Percentiles rank a stretch among this genome's conserved stretches.
Conservation (phyloP, 2,329 filamentous ascomycete genomes). For the Apiospora sp. region DNA sequence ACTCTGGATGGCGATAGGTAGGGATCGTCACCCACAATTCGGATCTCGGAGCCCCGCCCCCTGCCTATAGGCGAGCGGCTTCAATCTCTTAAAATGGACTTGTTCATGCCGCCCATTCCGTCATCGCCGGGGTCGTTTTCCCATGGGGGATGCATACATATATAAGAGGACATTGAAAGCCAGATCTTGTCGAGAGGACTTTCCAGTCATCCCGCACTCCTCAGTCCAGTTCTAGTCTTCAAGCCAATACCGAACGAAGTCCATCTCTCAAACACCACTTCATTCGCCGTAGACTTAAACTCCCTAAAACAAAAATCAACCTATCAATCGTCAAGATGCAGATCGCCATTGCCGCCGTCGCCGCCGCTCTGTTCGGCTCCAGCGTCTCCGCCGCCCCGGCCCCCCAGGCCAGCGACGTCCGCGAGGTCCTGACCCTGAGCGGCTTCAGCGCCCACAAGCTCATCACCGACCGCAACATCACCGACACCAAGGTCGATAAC, state of each 20-base stretch:
- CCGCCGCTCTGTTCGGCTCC: neutral
- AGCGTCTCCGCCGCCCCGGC: neutral
- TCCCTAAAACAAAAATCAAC: neutral
- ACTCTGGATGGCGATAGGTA: neutral
- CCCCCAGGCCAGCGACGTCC: neutral
- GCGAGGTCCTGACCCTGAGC: neutral
- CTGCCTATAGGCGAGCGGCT: neutral
- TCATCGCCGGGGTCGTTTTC: neutral
- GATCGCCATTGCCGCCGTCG: neutral
- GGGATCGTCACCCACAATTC: neutral
- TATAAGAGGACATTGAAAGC: neutral
- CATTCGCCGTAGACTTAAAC: neutral
- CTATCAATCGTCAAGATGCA: neutral
- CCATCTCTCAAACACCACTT: neutral
- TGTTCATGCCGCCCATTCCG: neutral
- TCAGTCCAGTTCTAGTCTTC: neutral
- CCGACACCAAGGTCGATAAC: neutral
- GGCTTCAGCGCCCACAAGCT: conserved; percentile 11
- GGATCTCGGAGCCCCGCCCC: conserved; percentile 12
- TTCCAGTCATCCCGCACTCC: neutral
- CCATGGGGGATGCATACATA: neutral
- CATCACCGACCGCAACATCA: neutral
- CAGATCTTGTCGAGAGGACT: neutral
- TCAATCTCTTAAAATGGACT: conserved; percentile 4
- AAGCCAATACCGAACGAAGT: neutral